Evolutionary conservation across 331 rosid species (phyloP), one percentile per base, ranked within the genome.

Genomic region (Acacia pycnantha): DNA sequence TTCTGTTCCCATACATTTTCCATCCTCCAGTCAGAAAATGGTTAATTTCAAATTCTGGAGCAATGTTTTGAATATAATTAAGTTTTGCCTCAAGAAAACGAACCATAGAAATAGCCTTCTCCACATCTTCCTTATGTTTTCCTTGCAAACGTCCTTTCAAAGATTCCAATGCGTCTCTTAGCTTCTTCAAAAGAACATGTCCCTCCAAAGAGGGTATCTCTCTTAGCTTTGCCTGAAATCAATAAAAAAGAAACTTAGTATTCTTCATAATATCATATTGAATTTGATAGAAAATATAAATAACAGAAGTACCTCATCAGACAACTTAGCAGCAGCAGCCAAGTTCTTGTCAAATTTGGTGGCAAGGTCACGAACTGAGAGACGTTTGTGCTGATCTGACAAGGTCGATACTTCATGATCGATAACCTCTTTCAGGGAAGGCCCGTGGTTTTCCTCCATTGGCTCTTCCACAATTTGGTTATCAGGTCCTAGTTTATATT

Each of bases 301-400:
- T 41, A 67, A 46, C 47, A 69, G 40, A 71, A 26, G 79, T 85
- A 93, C 99, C 98, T 90, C 97, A 79, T 95, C 92, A 62, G 99
- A 87, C 87, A 95, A 84, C 87, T 93, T 93, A 74, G 99, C 95
- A 77, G 98, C 98, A 74, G 98, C 86, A 81, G 97, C 81, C 90
- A 95, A 84, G 90, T 93, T 95, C 86, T 92, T 95, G 88, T 95
- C 99, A 64, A 95, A 95, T 95, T 91, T 95, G 85, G 91, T 86
- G 29, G 99, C 99, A 83, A 95, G 98, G 76, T 95, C 99, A 16
- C 98, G 99, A 84, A 95, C 98, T 18, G 99, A 95, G 86, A 95
- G 92, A 61, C 97, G 97, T 84, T 95, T 93, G 89, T 93, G 93
- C 88, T 95, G 98, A 78, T 92, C 94, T 10, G 90, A 86, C 84